Evolutionary conservation across 2,329 filamentous ascomycete genomes (phyloP), one percentile per base, ranked within the genome.

Genomic region (Paraconiothyrium sp.): DNA sequence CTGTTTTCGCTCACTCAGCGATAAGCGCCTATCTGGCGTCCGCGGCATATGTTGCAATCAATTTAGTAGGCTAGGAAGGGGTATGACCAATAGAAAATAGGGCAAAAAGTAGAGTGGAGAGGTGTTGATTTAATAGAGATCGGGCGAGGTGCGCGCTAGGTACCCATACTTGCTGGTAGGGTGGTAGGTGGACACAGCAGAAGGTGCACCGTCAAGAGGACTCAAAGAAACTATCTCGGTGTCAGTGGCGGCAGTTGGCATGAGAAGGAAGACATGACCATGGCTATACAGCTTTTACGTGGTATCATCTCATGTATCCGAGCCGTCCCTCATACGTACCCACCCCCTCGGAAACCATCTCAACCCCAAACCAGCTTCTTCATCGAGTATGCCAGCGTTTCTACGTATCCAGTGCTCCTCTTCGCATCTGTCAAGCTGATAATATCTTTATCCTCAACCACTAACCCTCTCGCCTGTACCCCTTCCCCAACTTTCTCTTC

Each of bases 321-420:
- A 20, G 8, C 14, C 47, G 27, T n/a, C 27, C 47, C 3, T 32
- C 16, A 8, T 8, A 34, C 11, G 0, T 37, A 34, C 48, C 16
- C 27, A 2, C 6, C 27, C 14, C 30, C 41, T 5, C 5, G 16
- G 3, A 2, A 24, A 10, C 39, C 11, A 24, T 30, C 47, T 64
- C 54, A 88, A 3, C 85, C 84, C 95, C 95, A 98, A 13, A 99
- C 93, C 76, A 98, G 80, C 83, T 92, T 97, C 86, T 97, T 97
- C 71, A 98, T 85, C 61, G 90, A 91, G 82, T 98, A 93, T 1
- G 93, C 92, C 72, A 96, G 80, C 76, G 94, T 90, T 79, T 97
- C 94, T 56, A 98, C 78, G 70, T 96, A 84, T 0, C 93, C 92
- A 0, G 94, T 97, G 63, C 90, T 93, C 82, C 87, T 91, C 84